Percentiles rank a stretch among this genome's conserved stretches.
phyloP scores from a whole-genome alignment of 176 grass and related monocot species.

The Carex kokanica region DNA sequence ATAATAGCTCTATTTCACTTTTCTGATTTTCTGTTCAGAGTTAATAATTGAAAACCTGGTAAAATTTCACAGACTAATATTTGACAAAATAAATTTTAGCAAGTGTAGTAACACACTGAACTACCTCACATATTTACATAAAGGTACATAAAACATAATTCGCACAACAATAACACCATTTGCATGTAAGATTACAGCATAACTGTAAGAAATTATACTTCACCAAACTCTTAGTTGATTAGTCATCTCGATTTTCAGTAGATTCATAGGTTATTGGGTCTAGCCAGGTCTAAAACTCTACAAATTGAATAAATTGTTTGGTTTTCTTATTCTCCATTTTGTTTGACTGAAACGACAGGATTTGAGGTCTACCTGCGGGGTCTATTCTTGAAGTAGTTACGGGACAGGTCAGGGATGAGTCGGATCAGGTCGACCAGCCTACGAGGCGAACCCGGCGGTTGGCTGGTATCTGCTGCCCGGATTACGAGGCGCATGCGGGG shows the following conservation, averaged over 20 bases:
- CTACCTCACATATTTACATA: background rate
- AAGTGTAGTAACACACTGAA: background rate
- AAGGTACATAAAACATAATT: background rate
- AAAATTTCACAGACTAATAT: background rate
- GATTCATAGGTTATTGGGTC: background rate
- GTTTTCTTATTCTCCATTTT: background rate
- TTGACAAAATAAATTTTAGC: background rate
- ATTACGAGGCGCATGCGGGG: slow-evolving; percentile 31
- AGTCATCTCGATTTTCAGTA: background rate
- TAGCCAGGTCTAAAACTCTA: background rate
- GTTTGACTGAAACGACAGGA: background rate
- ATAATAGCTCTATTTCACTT: background rate
- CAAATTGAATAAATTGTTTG: background rate
- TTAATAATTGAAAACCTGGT: background rate
- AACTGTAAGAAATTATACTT: background rate
- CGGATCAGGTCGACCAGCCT: slow-evolving; percentile 72
- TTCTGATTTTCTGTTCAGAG: background rate
- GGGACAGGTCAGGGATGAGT: slow-evolving; percentile 67
- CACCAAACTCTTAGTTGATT: background rate
- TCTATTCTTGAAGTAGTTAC: slow-evolving; percentile 71
- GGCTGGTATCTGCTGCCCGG: slow-evolving; percentile 53
- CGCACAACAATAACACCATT: background rate
- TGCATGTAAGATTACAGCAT: background rate
- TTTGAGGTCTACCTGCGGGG: slow-evolving; percentile 33
- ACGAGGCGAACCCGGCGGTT: slow-evolving; percentile 37